Base-by-base conservation (phyloP, 2,329 filamentous ascomycete species). In the Sporothrix brunneoviolacea region DNA sequence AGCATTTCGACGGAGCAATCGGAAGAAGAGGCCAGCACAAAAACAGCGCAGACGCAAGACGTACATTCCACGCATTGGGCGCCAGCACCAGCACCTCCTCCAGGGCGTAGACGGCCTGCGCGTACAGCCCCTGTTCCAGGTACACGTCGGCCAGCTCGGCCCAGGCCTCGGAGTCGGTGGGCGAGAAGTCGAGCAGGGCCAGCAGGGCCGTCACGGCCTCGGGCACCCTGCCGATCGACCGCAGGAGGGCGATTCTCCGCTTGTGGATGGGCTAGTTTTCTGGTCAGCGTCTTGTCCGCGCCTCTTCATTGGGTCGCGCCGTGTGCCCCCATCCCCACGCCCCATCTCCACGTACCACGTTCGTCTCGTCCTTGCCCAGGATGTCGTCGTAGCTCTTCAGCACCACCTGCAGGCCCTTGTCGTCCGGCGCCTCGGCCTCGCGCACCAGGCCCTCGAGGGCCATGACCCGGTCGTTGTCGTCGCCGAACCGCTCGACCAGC, bases 51-150 rank as follows among this genome's bases (percentile, higher is more conserved):
- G 32, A 10, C 16, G 33, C 6, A 28, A 4, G 53, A 66, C 86
- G 65, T 66, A 93, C 88, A 72, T 95, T 97, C 91, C 93, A 98
- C 18, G 91, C 88, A 70, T 95, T 95, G 4, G 93, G 91, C 48
- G 82, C 80, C 51, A 95, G 75, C 46, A 97, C 73, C 39, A 98
- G 68, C 18, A 95, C 89, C 66, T 98, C 93, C 66, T 98, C 93
- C 39, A 95, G 71, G 54, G 89, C 85, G 66, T 86, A 95, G 45
- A 95, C 82, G 35, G 90, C 87, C 66, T 97, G 91, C 13, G 83
- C 71, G 62, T 86, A 89, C 60, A 91, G 69, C 1, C 86, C 88
- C 63, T 91, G 86, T 18, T 76, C 76, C 27, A 90, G 75, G 68
- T 98, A 97, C 54, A 96, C 70, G 64, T 95, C 89, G 48, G 88